These are phyloP conservation scores for Pyrus communis DNA, from an alignment of 306 rosid species.

Conservation along the genomic window DNA sequence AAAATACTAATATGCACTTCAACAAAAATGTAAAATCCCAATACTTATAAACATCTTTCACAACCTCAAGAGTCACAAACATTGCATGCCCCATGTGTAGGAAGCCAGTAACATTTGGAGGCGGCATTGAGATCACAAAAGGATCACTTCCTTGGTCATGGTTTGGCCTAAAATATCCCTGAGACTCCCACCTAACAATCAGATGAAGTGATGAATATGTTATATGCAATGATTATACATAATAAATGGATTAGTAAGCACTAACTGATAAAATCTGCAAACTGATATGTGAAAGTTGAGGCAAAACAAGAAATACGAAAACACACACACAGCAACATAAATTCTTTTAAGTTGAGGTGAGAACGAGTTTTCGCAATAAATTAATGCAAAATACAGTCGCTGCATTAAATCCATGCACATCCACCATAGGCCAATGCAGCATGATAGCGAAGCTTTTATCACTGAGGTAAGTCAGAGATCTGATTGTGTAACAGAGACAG, in stretches of 20 bases:
- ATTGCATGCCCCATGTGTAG: slow-evolving; percentile 99
- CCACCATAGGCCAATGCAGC: neutral
- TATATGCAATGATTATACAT: neutral
- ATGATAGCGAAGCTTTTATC: neutral
- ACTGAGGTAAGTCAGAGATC: neutral
- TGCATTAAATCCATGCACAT: neutral
- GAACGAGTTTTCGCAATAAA: neutral
- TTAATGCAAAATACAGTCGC: neutral
- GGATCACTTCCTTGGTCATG: slow-evolving; percentile 65
- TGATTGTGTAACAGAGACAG: neutral
- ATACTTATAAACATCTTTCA: slow-evolving; percentile 1
- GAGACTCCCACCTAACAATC: slow-evolving; percentile 93
- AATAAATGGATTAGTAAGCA: neutral
- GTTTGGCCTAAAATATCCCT: slow-evolving; percentile 79
- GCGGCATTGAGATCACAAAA: slow-evolving; percentile 91
- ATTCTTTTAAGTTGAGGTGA: neutral
- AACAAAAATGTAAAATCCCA: neutral
- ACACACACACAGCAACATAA: neutral
- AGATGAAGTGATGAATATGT: slow-evolving; percentile 13
- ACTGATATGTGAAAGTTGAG: neutral
- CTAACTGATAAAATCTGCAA: neutral
- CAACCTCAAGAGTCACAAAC: slow-evolving; percentile 98
- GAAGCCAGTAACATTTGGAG: slow-evolving; percentile 97
- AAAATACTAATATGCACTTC: neutral
- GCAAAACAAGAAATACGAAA: neutral